Base-by-base conservation (phyloP, 306 rosid genomes). In the Cyamopsis tetragonoloba region DNA sequence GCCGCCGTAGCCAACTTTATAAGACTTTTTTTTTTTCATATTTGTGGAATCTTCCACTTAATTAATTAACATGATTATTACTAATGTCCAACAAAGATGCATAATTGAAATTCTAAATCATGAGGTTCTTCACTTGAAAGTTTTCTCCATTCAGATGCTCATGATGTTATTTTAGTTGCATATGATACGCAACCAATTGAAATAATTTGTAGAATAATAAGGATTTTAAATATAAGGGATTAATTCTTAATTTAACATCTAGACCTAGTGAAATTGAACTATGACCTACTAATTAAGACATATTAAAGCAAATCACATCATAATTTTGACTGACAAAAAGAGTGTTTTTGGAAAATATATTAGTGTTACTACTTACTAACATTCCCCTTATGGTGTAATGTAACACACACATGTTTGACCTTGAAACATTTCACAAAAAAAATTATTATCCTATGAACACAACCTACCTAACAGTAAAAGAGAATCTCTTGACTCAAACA, bases 1-100 rank as follows among this genome's bases (percentile, higher is more conserved):
- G 70, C 82, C 79, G 59, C 84, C 83, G 13, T 23, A 31, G 35
- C 62, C 57, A 47, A 54, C 68, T 15, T 73, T 68, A 38, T 56
- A 55, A 4, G 73, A 79, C 74, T 50, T 48, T n/a, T n/a, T n/a
- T n/a, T n/a, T n/a, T n/a, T n/a, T 28, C 50, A 48, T 32, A 30
- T 42, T n/a, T 41, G 22, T 43, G 8, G 18, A 57, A 49, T 68
- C 48, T 62, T 44, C 66, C 28, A 60, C 38, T 37, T 32, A n/a
- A n/a, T n/a, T n/a, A n/a, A n/a, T n/a, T n/a, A 12, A 20, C 37
- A 60, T 50, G 30, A 68, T 68, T 73, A 13, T 53, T 8, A n/a
- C n/a, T n/a, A n/a, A n/a, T n/a, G 51, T 17, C 7, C 38, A 56
- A 54, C 72, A 23, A 41, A 54, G 37, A n/a, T 27, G 30, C 68